These are phyloP conservation scores for Cucumis hystrix DNA, from an alignment of 306 rosid genomes.

Conservation along the genomic window DNA sequence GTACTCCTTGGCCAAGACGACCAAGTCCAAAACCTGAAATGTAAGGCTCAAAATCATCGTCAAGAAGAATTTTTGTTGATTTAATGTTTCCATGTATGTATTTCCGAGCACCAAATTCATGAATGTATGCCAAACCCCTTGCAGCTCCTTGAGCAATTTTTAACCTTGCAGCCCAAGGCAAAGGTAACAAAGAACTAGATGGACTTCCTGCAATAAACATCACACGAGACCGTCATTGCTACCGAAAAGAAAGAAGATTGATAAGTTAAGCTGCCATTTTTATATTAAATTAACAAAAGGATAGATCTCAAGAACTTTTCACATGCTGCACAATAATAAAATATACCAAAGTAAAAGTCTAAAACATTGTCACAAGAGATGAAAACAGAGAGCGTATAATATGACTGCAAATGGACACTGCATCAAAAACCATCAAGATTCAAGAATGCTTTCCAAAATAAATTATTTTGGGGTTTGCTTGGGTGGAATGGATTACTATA, in stretches of 20 bases:
- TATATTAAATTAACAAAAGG: neutral
- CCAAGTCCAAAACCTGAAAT: conserved; percentile 61
- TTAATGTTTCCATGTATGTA: conserved; percentile 61
- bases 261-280: neutral
- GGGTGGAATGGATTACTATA: no score
- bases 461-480: neutral
- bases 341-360: neutral
- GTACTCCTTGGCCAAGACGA: conserved; percentile 26
- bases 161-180: conserved; percentile 58
- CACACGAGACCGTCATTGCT: neutral
- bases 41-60: conserved; percentile 51
- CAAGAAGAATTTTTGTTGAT: conserved; percentile 62
- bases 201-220: conserved; percentile 37
- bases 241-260: neutral
- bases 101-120: conserved; percentile 55
- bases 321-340: neutral
- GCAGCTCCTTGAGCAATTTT: conserved; percentile 73
- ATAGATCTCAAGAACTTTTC: neutral
- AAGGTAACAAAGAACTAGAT: conserved; percentile 24
- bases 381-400: neutral
- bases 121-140: conserved; percentile 57
- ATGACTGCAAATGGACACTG: neutral
- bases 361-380: neutral
- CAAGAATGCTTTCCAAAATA: neutral
- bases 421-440: neutral